A percentile compares a stretch with the other conserved stretches of the same genome.
phyloP scores from a whole-genome alignment of 306 rosid genomes.

The Vigna reflexopilosa region DNA sequence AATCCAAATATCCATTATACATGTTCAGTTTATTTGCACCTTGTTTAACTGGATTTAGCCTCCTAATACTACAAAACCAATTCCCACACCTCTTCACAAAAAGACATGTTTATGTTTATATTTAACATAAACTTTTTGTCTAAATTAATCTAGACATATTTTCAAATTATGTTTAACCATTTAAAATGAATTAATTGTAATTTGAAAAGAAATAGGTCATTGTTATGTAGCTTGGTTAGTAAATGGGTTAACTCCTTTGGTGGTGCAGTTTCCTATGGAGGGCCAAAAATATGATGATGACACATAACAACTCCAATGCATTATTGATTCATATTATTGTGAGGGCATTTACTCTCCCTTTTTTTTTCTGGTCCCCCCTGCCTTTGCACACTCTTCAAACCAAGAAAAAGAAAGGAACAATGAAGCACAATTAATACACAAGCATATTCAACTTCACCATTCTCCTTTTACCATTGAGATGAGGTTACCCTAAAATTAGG shows the following conservation, averaged over 20 bases:
- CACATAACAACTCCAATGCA: conserved; percentile 12
- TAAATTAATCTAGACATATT: not conserved
- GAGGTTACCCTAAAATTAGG: not conserved
- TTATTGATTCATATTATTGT: conserved; percentile 14
- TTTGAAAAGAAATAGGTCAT: not conserved
- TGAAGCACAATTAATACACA: not conserved
- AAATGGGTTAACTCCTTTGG: not conserved
- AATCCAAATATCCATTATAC: too few relatives aligned
- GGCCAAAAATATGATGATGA: not conserved
- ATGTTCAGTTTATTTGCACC: too few relatives aligned
- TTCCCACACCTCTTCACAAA: not conserved
- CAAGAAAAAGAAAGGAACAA: not conserved
- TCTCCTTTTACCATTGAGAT: not conserved
- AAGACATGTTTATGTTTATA: not conserved
- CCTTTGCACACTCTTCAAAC: not conserved
- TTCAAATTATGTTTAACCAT: not conserved
- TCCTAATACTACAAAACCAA: not conserved
- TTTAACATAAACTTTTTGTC: not conserved
- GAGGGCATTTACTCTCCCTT: not conserved
- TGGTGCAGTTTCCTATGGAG: not conserved
- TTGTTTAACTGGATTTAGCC: not conserved
- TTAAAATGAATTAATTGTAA: not conserved
- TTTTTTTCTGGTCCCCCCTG: not conserved
- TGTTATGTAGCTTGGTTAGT: not conserved
- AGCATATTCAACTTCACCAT: not conserved